A percentile compares a stretch with the other conserved stretches of the same genome.
Conservation (phyloP, 352 stramenopile genomes). For the Phytophthora citrophthora region DNA sequence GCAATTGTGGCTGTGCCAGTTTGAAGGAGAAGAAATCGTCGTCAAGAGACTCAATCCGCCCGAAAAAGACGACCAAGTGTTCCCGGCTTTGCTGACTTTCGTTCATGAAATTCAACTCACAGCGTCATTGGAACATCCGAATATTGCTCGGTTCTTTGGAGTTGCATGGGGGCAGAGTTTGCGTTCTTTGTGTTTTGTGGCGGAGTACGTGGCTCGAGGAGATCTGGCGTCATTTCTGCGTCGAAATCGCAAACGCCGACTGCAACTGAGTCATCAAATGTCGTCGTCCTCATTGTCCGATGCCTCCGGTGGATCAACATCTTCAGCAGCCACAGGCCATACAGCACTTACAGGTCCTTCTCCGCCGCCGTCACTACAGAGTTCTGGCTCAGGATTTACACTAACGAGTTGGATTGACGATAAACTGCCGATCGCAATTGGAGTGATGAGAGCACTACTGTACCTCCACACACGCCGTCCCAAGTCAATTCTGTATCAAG, state of each 20-base stretch:
- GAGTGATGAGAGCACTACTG: conserved; percentile 21
- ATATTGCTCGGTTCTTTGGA: conserved; percentile 65
- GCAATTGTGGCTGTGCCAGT: conserved; percentile 43
- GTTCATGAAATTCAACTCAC: conserved; percentile 73
- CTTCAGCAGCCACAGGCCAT: conserved; percentile 2
- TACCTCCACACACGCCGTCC: conserved; percentile 33
- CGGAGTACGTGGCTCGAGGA: conserved; percentile 21
- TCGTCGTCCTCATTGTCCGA: conserved; percentile 29
- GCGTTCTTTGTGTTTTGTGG: conserved; percentile 27
- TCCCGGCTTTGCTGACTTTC: conserved; percentile 43
- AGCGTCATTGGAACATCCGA: conserved; percentile 57
- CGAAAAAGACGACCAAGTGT: conserved; percentile 9
- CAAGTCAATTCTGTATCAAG: conserved; percentile 26
- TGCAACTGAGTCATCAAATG: conserved; percentile 14
- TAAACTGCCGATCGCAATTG: conserved; percentile 32
- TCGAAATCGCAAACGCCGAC: conserved; percentile 17
- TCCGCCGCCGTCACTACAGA: conserved; percentile 21
- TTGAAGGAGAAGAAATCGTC: conserved; percentile 48
- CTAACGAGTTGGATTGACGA: conserved; percentile 31
- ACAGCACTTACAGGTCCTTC: conserved; percentile 11
- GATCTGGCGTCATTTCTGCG: conserved; percentile 31
- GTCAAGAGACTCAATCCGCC: conserved; percentile 38
- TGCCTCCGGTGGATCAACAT: conserved; percentile 3
- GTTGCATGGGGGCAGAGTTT: conserved; percentile 52
- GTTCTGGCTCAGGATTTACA: conserved; percentile 22